Evolutionary conservation across 2,329 filamentous ascomycete species (phyloP), one percentile per base, ranked within the genome.

Genomic region (Apiospora phragmitis): DNA sequence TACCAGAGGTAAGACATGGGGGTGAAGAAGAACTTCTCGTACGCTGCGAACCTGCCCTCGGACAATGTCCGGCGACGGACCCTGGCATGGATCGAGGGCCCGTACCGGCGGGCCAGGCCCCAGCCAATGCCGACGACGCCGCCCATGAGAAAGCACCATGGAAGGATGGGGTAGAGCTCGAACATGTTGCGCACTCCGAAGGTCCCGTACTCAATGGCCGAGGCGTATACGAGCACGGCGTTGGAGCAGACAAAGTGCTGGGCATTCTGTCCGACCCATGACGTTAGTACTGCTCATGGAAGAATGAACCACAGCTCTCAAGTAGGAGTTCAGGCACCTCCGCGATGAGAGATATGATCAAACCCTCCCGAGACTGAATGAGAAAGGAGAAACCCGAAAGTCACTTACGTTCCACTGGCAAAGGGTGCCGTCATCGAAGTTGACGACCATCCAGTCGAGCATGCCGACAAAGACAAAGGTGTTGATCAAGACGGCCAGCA

Each of bases 391-490:
- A 29, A 16, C 16, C 6, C 12, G 6, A 16, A 32, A 18, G 26
- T 7, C 29, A 5, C 51, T 59, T 59, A 59, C 51, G 76, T 72
- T 67, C 70, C 70, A 76, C 49, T 79, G 79, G 68, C 79, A 79
- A 47, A 79, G 75, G 1, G 79, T 78, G 70, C 79, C 79, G 47
- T 78, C 69, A 18, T 75, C 74, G 68, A 78, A 80, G 55, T 78
- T 80, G 69, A 79, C 79, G 1, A 77, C 77, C 69, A 80, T 77
- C 74, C 79, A 82, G 73, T 82, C 80, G 70, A 81, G 76, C 4
- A 88, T 83, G 14, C 83, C 85, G 4, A 85, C 83, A 71, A 83
- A 86, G 55, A 88, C 83, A 67, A 88, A 81, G 1, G 84, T 87
- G 65, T 85, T 86, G 35, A 80, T 68, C 12, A 81, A 70, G 41